Percentiles rank a stretch among this genome's conserved stretches.
Evolutionary conservation across 2,329 filamentous ascomycete species (phyloP).

Genomic region (Alternaria conjuncta): DNA sequence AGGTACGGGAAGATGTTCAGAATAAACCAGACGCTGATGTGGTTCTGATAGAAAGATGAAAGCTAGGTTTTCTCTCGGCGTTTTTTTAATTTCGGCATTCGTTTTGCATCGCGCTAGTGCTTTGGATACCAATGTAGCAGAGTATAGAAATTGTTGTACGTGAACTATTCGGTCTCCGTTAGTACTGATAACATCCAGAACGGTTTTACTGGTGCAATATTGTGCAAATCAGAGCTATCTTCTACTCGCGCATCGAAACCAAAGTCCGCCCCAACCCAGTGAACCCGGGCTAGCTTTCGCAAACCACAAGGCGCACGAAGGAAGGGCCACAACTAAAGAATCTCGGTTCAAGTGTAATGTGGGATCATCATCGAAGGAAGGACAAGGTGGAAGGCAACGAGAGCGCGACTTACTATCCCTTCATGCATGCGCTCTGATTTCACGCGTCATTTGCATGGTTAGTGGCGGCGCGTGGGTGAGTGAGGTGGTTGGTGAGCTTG

Average conservation of each 20-base stretch:
- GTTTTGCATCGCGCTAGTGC: background rate
- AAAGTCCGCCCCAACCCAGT: background rate
- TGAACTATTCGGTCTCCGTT: background rate
- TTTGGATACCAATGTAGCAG: background rate
- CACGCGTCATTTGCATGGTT: background rate
- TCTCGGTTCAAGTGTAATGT: slow-evolving; percentile 26
- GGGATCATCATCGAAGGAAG: slow-evolving; percentile 12
- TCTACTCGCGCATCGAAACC: slow-evolving; percentile 20
- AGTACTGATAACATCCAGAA: background rate
- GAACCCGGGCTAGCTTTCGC: slow-evolving; percentile 13
- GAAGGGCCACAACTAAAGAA: background rate
- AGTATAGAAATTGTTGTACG: background rate
- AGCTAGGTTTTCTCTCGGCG: no score
- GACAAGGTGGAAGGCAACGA: background rate
- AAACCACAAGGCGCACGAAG: slow-evolving; percentile 13
- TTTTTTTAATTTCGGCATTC: no score
- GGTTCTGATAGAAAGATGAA: background rate
- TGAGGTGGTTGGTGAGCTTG: slow-evolving; percentile 1
- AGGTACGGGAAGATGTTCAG: background rate
- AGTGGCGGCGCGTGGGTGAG: background rate
- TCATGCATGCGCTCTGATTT: background rate
- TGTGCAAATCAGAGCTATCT: slow-evolving; percentile 21
- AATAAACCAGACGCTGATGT: background rate
- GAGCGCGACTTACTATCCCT: background rate
- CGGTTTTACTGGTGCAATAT: background rate